Conservation (phyloP, 2,329 filamentous ascomycete species). For the Fusarium verticillioides region DNA sequence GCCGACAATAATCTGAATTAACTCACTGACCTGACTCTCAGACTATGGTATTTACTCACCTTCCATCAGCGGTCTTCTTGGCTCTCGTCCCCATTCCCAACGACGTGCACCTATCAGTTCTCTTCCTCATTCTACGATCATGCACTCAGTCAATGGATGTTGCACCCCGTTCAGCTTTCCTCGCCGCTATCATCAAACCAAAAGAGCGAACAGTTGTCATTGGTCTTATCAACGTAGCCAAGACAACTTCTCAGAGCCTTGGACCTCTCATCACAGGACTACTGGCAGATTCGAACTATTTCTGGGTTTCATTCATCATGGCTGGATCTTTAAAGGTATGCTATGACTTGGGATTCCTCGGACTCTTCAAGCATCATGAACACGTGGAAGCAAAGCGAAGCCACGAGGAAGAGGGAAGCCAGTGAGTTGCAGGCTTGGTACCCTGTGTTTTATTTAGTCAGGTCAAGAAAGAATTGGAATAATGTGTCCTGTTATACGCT, state of each 20-base stretch:
- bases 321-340: constrained; percentile 70
- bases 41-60: constrained; percentile 81
- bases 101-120: constrained; percentile 63
- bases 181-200: constrained; percentile 72
- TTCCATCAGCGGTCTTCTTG: constrained; percentile 75
- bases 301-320: constrained; percentile 72
- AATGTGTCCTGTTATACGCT: neutral
- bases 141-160: constrained; percentile 76
- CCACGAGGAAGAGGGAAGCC: neutral
- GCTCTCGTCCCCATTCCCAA: constrained; percentile 69
- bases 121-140: constrained; percentile 70
- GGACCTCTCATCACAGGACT: constrained; percentile 74
- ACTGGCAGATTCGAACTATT: constrained; percentile 64
- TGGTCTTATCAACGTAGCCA: constrained; percentile 76
- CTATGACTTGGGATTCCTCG: constrained; percentile 69
- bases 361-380: constrained; percentile 42
- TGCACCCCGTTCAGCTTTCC: constrained; percentile 75
- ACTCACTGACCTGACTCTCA: constrained; percentile 40
- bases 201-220: constrained; percentile 77
- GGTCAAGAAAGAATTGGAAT: neutral
- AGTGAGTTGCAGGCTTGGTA: neutral
- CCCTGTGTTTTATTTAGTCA: neutral
- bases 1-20: rapidly evolving
- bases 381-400: constrained; percentile 7
- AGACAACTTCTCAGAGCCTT: constrained; percentile 70